A percentile compares a stretch with the other conserved stretches of the same genome.
Conservation (phyloP, 2,329 filamentous ascomycete species). For the Byssoonygena ceratinophila region DNA sequence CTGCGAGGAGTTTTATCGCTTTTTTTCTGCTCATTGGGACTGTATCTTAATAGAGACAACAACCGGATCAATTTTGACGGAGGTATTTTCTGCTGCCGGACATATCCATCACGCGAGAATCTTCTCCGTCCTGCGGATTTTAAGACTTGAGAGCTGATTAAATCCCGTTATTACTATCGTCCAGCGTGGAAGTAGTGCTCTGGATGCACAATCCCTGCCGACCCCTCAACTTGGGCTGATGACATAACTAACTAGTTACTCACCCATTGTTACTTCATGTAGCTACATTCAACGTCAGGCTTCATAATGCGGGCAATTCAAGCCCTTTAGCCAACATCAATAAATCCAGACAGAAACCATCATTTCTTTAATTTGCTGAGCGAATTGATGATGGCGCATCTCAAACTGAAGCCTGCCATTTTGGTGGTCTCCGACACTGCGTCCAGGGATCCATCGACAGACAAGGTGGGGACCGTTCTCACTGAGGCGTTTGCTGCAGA, state of each 20-base stretch:
- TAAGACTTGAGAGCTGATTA: too few relatives aligned
- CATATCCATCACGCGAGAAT: too few relatives aligned
- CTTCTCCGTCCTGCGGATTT: too few relatives aligned
- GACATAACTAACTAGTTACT: too few relatives aligned
- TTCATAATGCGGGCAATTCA: not conserved
- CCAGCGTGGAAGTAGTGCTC: too few relatives aligned
- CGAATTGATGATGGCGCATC: conserved; percentile 23
- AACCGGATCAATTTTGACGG: not conserved
- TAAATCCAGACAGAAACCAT: not conserved
- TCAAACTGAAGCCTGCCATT: conserved; percentile 58
- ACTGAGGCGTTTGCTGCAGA: conserved; percentile 57
- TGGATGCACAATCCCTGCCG: too few relatives aligned
- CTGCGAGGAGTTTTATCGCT: not conserved
- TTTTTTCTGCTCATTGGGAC: not conserved
- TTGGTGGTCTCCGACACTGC: conserved; percentile 89
- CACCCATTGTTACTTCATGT: too few relatives aligned
- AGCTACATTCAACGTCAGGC: not conserved
- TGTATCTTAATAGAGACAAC: conserved; percentile 4
- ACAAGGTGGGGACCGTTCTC: conserved; percentile 59
- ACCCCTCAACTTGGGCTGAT: too few relatives aligned
- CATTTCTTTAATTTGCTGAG: not conserved
- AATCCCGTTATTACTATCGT: too few relatives aligned
- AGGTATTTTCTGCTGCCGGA: too few relatives aligned
- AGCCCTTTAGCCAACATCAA: not conserved
- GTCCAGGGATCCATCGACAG: conserved; percentile 63